Evolutionary conservation across 768 basidiomycete species (phyloP), one percentile per base, ranked within the genome.

Genomic region (Trametes elegans): DNA sequence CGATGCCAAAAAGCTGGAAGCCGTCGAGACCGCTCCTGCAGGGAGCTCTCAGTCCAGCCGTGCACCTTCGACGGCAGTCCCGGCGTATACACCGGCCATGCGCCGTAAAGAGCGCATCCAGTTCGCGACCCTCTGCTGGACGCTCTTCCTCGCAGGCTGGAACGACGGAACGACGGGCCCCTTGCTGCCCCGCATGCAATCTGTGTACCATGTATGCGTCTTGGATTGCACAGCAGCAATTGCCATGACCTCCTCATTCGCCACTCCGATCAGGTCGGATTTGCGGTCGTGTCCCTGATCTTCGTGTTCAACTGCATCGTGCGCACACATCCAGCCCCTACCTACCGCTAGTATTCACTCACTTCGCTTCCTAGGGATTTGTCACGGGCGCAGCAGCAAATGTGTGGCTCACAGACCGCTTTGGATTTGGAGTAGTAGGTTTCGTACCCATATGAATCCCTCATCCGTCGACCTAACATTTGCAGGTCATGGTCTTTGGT

Each of bases 121-220:
- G 56, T 80, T 85, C 53, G 60, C 70, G 16, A 66, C 83, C 0
- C 69, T 84, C 31, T 87, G 83, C 59, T 81, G 74, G 70, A 70
- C 74, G 10, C 47, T 86, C 42, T 84, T 85, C 55, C 69, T 88
- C 3, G 77, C 77, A 14, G 90, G 90, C 14, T 92, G 88, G 88
- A 89, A 86, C 62, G 90, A 90, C 66, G 85, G 83, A 11, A 78
- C 83, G 0, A 80, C 81, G 13, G 90, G 90, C 1, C 88, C 90
- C 1, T 69, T 93, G 18, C 69, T 93, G 5, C 90, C 88, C 1
- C 76, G 82, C 10, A 84, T 93, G 43, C 88, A 88, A 66, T 66
- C 69, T 7, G 77, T 80, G 65, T 80, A 79, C 64, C 71, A 73
- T 61, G 80, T 79, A 60, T 18, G 70, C 44, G 14, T 16, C 13